phyloP scores from a whole-genome alignment of 805 yeast species.

The Pichia nakasei region DNA sequence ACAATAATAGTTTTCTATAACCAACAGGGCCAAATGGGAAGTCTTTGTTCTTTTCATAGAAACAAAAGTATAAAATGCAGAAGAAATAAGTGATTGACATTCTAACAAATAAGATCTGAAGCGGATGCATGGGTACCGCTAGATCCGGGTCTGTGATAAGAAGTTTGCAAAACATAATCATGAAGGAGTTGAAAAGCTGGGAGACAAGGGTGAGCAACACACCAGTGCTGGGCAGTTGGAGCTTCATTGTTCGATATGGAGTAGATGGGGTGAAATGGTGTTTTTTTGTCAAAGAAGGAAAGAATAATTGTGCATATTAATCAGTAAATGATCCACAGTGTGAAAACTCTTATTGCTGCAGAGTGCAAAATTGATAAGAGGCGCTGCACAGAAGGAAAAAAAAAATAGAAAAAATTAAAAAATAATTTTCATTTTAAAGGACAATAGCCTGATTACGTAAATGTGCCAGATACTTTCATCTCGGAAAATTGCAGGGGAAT shows the following conservation, averaged over 20 bases:
- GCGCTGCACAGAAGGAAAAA: too few relatives aligned
- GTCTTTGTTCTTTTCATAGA: slow-evolving; percentile 36
- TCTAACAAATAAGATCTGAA: slow-evolving; percentile 69
- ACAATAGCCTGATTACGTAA: too few relatives aligned
- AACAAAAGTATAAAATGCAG: slow-evolving; percentile 47
- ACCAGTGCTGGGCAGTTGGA: slow-evolving; percentile 37
- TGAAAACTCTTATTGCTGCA: too few relatives aligned
- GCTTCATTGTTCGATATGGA: not conserved
- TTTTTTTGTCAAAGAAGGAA: too few relatives aligned
- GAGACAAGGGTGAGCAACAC: slow-evolving; percentile 47
- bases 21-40: slow-evolving; percentile 33
- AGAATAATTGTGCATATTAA: too few relatives aligned
- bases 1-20: slow-evolving; percentile 1
- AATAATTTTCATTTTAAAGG: too few relatives aligned
- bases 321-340: too few relatives aligned
- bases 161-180: slow-evolving; percentile 71
- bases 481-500: too few relatives aligned
- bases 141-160: slow-evolving; percentile 57
- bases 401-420: too few relatives aligned
- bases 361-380: too few relatives aligned
- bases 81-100: slow-evolving; percentile 63
- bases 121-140: slow-evolving; percentile 57
- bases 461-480: too few relatives aligned
- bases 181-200: slow-evolving; percentile 66
- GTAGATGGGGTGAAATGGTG: not conserved